Conservation (phyloP, 257 asterid species). For the Prunella vulgaris region DNA sequence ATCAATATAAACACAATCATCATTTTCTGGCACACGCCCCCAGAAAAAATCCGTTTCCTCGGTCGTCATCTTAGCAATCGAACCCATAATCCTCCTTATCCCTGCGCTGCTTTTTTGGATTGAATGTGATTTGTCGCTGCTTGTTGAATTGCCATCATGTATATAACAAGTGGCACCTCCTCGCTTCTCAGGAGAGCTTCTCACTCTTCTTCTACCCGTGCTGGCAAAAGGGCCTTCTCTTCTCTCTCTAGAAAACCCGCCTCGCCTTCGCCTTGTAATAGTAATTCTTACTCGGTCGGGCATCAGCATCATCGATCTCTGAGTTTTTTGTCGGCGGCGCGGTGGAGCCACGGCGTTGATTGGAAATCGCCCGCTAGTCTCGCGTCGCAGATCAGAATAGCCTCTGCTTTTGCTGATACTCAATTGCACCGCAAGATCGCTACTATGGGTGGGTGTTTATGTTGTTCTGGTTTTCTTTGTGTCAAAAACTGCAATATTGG, state of each 20-base stretch:
- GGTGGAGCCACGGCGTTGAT: conserved; percentile 91
- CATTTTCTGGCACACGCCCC: conserved; percentile 43
- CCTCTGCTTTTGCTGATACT: conserved; percentile 40
- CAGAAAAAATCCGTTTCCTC: conserved; percentile 21
- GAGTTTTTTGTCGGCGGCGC: conserved; percentile 46
- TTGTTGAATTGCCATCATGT: conserved; percentile 34
- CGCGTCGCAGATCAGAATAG: conserved; percentile 69
- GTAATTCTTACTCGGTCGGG: conserved; percentile 8
- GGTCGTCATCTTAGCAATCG: conserved; percentile 17
- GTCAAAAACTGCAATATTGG: neutral
- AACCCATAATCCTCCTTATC: conserved; percentile 33
- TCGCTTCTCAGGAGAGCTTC: conserved; percentile 55
- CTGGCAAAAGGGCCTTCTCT: conserved; percentile 34
- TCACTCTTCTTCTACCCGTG: conserved; percentile 27
- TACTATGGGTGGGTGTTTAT: conserved; percentile 57
- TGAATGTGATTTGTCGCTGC: conserved; percentile 31
- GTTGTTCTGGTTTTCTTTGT: neutral
- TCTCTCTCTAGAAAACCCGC: conserved; percentile 31
- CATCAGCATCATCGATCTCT: conserved; percentile 41
- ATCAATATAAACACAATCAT: neutral
- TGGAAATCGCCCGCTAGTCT: conserved; percentile 77
- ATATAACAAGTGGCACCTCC: conserved; percentile 53
- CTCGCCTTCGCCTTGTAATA: conserved; percentile 9
- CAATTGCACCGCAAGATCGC: conserved; percentile 68
- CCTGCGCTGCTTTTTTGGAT: conserved; percentile 5